These are phyloP conservation scores for Claviceps sp. DNA, from an alignment of 2,329 filamentous ascomycete genomes.

Conservation along the genomic window DNA sequence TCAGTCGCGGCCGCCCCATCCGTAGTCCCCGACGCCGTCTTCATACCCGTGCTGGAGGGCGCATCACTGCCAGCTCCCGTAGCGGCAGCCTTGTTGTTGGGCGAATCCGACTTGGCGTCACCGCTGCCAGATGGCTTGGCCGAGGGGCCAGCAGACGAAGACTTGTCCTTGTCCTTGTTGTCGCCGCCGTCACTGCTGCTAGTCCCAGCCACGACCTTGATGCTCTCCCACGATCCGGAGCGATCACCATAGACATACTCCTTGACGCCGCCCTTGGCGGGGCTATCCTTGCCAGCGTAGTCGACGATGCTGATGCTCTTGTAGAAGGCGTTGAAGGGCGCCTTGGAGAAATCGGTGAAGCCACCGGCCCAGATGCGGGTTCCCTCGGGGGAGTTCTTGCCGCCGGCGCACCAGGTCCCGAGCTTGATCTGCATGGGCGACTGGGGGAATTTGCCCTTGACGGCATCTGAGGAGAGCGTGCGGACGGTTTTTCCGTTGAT, in stretches of 20 bases:
- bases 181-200: constrained; percentile 25
- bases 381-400: constrained; percentile 46
- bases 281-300: constrained; percentile 25
- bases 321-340: constrained; percentile 30
- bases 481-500: constrained; percentile 50
- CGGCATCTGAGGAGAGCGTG: constrained; percentile 43
- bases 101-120: constrained; percentile 29
- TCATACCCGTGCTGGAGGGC: constrained; percentile 9
- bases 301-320: constrained; percentile 31
- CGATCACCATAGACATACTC: constrained; percentile 29
- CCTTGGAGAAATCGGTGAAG: constrained; percentile 28
- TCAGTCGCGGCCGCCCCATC: constrained; percentile 6
- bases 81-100: constrained; percentile 19
- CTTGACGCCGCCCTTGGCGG: constrained; percentile 22
- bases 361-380: constrained; percentile 63
- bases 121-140: constrained; percentile 13
- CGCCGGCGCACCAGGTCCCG: constrained; percentile 52
- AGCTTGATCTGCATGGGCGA: constrained; percentile 60
- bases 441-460: constrained; percentile 51
- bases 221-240: constrained; percentile 29
- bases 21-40: constrained; percentile 7
- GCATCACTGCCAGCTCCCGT: constrained; percentile 3
- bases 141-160: constrained; percentile 39
- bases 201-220: constrained; percentile 53
- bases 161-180: constrained; percentile 33